Evolutionary conservation across 345 rosid species (phyloP).

Genomic region (Citrus cavaleriei): DNA sequence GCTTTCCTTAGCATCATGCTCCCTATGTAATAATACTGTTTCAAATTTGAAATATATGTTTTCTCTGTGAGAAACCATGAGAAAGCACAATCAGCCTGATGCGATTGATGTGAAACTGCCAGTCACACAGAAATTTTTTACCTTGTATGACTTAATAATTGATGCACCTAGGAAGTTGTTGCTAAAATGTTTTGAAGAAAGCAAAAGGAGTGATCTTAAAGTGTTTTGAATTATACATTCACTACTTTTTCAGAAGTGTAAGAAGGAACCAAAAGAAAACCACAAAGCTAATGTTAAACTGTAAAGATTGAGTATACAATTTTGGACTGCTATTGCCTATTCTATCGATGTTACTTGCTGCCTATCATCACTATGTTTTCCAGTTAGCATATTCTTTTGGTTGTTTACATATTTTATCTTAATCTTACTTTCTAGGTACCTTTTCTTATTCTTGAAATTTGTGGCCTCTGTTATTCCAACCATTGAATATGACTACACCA

Average conservation of each 20-base stretch:
- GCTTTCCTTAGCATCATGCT: background rate
- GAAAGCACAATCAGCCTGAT: background rate
- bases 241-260: background rate
- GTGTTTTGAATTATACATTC: too few relatives aligned
- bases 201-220: too few relatives aligned
- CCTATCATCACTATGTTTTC: background rate
- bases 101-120: background rate
- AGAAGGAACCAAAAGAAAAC: background rate
- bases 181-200: too few relatives aligned
- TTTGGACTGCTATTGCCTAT: background rate
- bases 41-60: background rate
- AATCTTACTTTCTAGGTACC: constrained; percentile 49
- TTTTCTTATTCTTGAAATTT: constrained; percentile 89
- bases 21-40: background rate
- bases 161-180: too few relatives aligned
- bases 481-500: constrained; percentile 87
- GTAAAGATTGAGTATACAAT: background rate
- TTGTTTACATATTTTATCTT: background rate
- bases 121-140: background rate
- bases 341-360: background rate
- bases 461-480: constrained; percentile 94
- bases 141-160: background rate
- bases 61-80: background rate
- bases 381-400: background rate
- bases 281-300: background rate